phyloP scores from a whole-genome alignment of 164 flowering plant species.

The Vitis rotundifolia region DNA sequence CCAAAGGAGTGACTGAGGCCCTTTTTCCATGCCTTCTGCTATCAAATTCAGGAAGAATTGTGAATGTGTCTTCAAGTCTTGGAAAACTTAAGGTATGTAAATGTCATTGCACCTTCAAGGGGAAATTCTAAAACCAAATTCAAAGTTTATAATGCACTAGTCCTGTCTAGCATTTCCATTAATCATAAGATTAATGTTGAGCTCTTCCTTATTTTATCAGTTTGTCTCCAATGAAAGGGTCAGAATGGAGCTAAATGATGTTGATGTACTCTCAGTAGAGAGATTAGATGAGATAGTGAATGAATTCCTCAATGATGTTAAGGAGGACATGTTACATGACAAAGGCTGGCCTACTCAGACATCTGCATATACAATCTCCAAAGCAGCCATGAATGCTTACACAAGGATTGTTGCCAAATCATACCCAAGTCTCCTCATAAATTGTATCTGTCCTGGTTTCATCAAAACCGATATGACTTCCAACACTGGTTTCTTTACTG shows the following conservation, averaged over 20 bases:
- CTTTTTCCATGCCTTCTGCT: constrained; percentile 30
- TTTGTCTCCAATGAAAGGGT: constrained; percentile 15
- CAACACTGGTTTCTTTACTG: constrained; percentile 15
- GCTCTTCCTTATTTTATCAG: constrained; percentile 2
- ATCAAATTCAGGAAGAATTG: constrained; percentile 21
- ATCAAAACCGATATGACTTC: constrained; percentile 26
- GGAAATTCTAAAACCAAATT: too few relatives aligned
- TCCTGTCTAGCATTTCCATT: neutral
- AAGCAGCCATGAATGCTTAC: constrained; percentile 41
- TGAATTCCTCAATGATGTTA: constrained; percentile 28
- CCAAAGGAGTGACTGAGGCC: constrained; percentile 28
- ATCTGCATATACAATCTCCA: constrained; percentile 27
- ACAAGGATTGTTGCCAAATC: constrained; percentile 34
- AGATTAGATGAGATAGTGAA: constrained; percentile 32
- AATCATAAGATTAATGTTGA: neutral
- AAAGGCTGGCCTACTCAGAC: constrained; percentile 38
- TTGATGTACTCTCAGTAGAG: constrained; percentile 29
- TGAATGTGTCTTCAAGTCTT: constrained; percentile 21
- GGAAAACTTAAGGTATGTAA: constrained; percentile 21
- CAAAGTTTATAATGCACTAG: too few relatives aligned
- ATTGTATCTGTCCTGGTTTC: constrained; percentile 32
- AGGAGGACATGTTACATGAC: constrained; percentile 20
- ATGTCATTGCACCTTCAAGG: neutral
- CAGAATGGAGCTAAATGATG: constrained; percentile 13
- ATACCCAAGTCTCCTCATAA: constrained; percentile 15